Base-by-base conservation (phyloP, 306 rosid genomes). In the Cicer arietinum region DNA sequence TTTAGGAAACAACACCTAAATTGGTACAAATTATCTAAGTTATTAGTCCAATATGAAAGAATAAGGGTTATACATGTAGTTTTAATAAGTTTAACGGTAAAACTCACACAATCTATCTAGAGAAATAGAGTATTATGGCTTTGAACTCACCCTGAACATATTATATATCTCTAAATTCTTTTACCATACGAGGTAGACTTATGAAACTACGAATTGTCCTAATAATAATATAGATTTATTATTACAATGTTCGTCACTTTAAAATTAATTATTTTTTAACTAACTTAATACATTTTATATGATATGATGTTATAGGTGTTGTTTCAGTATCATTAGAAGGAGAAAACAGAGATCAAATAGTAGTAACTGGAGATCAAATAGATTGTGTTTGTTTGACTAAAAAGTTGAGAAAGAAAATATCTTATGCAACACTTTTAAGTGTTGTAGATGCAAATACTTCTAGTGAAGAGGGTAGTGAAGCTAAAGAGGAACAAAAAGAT, bases 321-420 rank as follows among this genome's bases (percentile, higher is more conserved):
- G 0, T 39, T 54, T 76, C 81, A 6, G 75, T 81, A 58, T 46
- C 71, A 64, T 7, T 81, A 56, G 81, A 70, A 71, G 85, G 85
- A 10, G 78, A 70, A 57, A 71, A 18, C 69, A 63, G 42, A 45
- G 70, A 76, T 22, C 64, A 54, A 56, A 41, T 81, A 64, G 78
- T 40, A 10, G 81, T 81, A 13, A 76, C 20, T 0, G 85, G 85
- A 71, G 78, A 76, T 45, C 8, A 40, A 63, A 25, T 81, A 3
- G 85, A 81, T 63, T 46, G 59, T n/a, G 81, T 81, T 71, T 70
- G 74, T 46, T 81, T 81, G 70, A 54, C 85, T 20, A 70, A 39
- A 3, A 67, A 56, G 43, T 8, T 81, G 12, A 71, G 78, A 13
- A 81, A 76, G 70, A 81, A 81, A 68, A 71, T 81, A 42, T 60